Percentiles rank a stretch among this genome's conserved stretches.
These are phyloP conservation scores for Silene noctiflora DNA, from an alignment of 179 eudicot species.

Conservation along the genomic window DNA sequence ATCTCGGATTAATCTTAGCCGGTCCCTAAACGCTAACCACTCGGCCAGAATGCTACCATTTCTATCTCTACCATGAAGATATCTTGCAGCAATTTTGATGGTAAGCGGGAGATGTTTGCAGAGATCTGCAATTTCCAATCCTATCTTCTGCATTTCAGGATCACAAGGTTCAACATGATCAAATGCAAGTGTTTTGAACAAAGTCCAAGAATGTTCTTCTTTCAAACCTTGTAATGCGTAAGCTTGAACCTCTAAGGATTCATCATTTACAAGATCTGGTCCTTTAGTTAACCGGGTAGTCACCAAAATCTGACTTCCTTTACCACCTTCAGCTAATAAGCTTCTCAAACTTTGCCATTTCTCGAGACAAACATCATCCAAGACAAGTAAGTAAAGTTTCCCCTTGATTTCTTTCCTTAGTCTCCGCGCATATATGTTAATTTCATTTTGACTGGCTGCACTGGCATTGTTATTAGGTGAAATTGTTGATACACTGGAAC, in stretches of 20 bases:
- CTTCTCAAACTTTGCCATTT: conserved; percentile 17
- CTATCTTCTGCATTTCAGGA: not conserved
- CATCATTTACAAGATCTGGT: conserved; percentile 9
- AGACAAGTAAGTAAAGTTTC: conserved; percentile 32
- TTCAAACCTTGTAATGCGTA: conserved; percentile 13
- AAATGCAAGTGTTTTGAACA: conserved; percentile 17
- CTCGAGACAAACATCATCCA: conserved; percentile 28
- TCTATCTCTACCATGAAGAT: conserved; percentile 9
- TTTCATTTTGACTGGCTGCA: not conserved
- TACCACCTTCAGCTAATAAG: conserved; percentile 22
- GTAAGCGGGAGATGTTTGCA: conserved; percentile 25
- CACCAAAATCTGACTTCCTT: conserved; percentile 30
- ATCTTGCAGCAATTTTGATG: conserved; percentile 21
- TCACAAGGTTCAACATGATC: not conserved
- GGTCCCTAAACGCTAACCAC: conserved; percentile 12
- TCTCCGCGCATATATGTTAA: conserved; percentile 12
- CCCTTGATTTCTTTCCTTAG: conserved; percentile 18
- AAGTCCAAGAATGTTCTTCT: not conserved
- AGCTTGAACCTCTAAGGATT: not conserved
- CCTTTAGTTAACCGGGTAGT: conserved; percentile 14
- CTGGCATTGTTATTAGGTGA: not conserved
- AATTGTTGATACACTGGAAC: not conserved
- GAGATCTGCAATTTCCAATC: conserved; percentile 10
- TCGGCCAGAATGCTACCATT: not conserved
- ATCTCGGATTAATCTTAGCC: not conserved